These are phyloP conservation scores for Fusarium virguliforme DNA, from an alignment of 2,329 filamentous ascomycete genomes.

Conservation along the genomic window DNA sequence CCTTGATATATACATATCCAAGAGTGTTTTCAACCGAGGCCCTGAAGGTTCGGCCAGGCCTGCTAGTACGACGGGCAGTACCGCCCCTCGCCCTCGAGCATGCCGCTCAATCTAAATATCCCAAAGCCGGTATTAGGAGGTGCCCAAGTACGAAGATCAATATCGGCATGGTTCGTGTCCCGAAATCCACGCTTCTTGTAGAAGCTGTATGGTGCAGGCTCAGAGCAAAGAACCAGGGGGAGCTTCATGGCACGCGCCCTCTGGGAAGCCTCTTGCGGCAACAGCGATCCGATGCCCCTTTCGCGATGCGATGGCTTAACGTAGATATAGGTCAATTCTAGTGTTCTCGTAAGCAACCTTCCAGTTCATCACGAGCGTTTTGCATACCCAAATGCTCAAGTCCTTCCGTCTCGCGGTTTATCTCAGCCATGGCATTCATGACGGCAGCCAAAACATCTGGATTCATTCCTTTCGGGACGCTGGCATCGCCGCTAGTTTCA, in stretches of 20 bases:
- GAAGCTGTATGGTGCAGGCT: constrained; percentile 27
- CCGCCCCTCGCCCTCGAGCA: neutral
- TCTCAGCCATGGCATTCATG: neutral
- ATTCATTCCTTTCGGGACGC: neutral
- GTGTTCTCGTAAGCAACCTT: neutral
- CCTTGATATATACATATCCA: no score
- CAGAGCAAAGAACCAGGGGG: constrained; percentile 13
- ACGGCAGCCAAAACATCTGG: constrained; percentile 4
- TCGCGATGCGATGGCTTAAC: constrained; percentile 21
- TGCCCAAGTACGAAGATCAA: constrained; percentile 27
- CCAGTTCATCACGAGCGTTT: no score
- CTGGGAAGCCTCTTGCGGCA: constrained; percentile 2
- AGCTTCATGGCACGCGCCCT: constrained; percentile 5
- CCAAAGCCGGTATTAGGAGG: constrained; percentile 27
- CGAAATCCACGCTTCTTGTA: constrained; percentile 18
- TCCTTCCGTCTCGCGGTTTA: neutral
- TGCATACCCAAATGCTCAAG: constrained; percentile 19
- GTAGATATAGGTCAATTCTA: constrained; percentile 30
- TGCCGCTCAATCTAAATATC: constrained; percentile 17
- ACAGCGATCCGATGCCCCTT: constrained; percentile 13
- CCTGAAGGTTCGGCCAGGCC: no score
- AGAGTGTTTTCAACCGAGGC: no score
- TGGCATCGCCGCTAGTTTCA: neutral
- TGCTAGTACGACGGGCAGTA: no score
- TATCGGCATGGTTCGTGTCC: constrained; percentile 14